Percentiles rank a stretch among this genome's conserved stretches.
Conservation (phyloP, 108 stramenopile genomes). For the Skeletonema marinoi region DNA sequence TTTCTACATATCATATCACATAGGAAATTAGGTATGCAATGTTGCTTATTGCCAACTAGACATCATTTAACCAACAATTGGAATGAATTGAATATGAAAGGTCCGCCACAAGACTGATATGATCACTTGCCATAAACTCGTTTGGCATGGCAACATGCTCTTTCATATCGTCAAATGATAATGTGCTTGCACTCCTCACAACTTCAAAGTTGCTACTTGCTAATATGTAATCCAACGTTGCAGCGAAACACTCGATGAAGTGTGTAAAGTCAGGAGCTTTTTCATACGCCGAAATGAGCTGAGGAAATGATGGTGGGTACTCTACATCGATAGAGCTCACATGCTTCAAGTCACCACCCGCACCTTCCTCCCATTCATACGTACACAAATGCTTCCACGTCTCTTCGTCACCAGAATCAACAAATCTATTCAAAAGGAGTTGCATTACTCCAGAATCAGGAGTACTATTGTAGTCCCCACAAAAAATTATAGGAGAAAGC, state of each 20-base stretch:
- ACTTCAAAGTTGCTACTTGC: slow-evolving; percentile 26
- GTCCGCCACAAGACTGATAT: slow-evolving; percentile 58
- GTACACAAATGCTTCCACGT: slow-evolving; percentile 61
- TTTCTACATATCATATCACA: too few species aligned
- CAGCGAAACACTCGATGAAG: slow-evolving; percentile 52
- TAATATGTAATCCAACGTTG: slow-evolving; percentile 69
- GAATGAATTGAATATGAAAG: too few species aligned
- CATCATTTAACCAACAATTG: too few species aligned
- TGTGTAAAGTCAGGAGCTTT: slow-evolving; percentile 62
- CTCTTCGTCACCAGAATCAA: slow-evolving; percentile 37
- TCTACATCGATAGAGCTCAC: slow-evolving; percentile 26
- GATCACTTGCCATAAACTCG: slow-evolving; percentile 63
- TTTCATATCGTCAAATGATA: slow-evolving; percentile 41
- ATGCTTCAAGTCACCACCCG: slow-evolving; percentile 5
- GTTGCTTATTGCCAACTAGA: too few species aligned
- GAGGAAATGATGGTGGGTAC: slow-evolving; percentile 32
- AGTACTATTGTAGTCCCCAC: slow-evolving; percentile 69
- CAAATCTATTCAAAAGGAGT: slow-evolving; percentile 48
- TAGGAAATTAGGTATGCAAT: too few species aligned
- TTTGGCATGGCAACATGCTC: slow-evolving; percentile 63
- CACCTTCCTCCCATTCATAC: slow-evolving; percentile 55
- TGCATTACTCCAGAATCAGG: slow-evolving; percentile 51
- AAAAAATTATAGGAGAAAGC: slow-evolving; percentile 57
- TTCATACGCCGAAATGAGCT: slow-evolving; percentile 44
- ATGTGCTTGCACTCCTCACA: slow-evolving; percentile 49